These are phyloP conservation scores for Yamadazyma diddensiae DNA, from an alignment of 1,139 yeast genomes.

Conservation along the genomic window DNA sequence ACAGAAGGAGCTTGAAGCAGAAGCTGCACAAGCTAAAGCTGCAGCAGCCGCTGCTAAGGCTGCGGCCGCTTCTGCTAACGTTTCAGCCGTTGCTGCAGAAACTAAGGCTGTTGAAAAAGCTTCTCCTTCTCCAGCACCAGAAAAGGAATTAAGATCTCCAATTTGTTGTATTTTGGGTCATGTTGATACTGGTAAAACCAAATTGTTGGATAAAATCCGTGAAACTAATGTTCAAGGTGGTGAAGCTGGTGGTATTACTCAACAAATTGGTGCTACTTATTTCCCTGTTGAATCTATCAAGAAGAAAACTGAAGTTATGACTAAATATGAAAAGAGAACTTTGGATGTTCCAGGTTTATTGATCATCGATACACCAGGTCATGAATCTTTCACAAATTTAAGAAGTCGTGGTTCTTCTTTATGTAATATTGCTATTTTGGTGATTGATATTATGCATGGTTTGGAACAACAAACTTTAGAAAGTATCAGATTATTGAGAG, in stretches of 20 bases:
- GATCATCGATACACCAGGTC: conserved; percentile 98
- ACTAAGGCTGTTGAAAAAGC: background rate
- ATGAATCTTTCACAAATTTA: conserved; percentile 96
- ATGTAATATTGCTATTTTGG: conserved; percentile 98
- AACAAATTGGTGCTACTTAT: conserved; percentile 99
- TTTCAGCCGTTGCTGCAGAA: conserved; percentile 7
- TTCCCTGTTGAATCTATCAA: conserved; percentile 95
- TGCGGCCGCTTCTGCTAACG: conserved; percentile 11
- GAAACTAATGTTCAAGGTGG: conserved; percentile 99
- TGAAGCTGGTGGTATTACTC: conserved; percentile 99
- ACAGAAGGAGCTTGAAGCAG: conserved; percentile 16
- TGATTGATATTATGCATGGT: conserved; percentile 98
- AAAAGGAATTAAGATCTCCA: conserved; percentile 84
- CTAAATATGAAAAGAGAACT: conserved; percentile 75
- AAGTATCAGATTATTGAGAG: conserved; percentile 86
- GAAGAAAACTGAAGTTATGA: conserved; percentile 89
- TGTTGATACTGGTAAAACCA: conserved; percentile 99
- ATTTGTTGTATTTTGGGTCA: conserved; percentile 99
- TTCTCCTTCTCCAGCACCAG: conserved; percentile 13
- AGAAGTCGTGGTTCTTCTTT: conserved; percentile 98
- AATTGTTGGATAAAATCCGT: conserved; percentile 91
- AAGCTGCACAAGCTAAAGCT: conserved; percentile 14
- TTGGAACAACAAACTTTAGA: conserved; percentile 96
- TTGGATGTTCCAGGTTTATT: conserved; percentile 96
- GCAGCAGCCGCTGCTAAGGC: conserved; percentile 18